Base-by-base conservation (phyloP, 129 eudicot genomes). In the Smallanthus sonchifolius region DNA sequence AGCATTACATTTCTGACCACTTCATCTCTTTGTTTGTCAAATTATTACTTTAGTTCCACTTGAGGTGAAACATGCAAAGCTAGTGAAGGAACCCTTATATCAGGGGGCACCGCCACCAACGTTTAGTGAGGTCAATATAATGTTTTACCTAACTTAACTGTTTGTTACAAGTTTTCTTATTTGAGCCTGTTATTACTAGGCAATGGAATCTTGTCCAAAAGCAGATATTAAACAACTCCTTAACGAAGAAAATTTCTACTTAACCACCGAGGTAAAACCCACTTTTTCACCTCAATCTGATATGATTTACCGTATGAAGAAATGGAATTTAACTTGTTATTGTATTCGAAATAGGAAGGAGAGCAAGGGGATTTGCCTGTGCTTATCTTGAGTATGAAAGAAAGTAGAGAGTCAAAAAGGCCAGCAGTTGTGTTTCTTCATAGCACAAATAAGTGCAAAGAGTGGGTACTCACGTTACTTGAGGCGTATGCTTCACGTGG, bases 401-500 rank as follows among this genome's bases (percentile, higher is more conserved):
- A 87, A 73, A 84, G 30, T 74, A 75, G 17, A 36, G 77, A 47
- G 34, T 62, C 74, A 19, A 91, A 65, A 82, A 91, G 95, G 62
- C 97, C 99, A 64, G 85, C 96, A 16, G 51, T 91, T 77, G 96
- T 95, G 24, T 85, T 95, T 65, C 78, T 95, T 17, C 99, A 95
- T 70, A 91, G 99, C 79, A 95, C 99, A 36, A 77, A 88, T 60
- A 95, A 91, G 69, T 85, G 91, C 85, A 95, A 95, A 79, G 99
- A 95, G 78, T 95, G 97, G 97, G 45, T 91, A 35, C 84, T 94
- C 59, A 97, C 99, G 3, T 84, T 95, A 79, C 94, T 95, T 65
- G 91, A 95, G 97, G 97, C 89, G 32, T 95, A 91, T 82, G 99
- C 97, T 80, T 95, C 99, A 65, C 91, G 92, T 51, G 96, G 92